Evolutionary conservation across 148 eudicot genomes (phyloP).

Genomic region (Cornus florida): DNA sequence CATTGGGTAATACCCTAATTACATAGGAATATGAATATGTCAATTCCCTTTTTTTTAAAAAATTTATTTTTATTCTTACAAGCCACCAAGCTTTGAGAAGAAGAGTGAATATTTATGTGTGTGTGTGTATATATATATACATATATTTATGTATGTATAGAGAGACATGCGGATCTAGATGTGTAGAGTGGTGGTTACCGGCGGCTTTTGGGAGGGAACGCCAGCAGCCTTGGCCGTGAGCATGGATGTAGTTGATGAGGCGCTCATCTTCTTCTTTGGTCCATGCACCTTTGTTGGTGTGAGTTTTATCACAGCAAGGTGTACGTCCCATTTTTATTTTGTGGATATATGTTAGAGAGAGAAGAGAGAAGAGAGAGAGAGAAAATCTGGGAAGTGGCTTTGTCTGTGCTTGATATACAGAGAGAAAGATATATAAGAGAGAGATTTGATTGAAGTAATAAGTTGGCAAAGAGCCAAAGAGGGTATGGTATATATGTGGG

Average conservation of each 20-base stretch:
- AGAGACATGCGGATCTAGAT: neutral
- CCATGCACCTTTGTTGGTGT: slow-evolving; percentile 93
- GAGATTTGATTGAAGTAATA: no score
- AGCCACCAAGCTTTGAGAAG: no score
- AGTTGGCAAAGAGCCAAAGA: no score
- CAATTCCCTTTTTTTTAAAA: no score
- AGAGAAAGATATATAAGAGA: neutral
- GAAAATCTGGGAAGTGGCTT: neutral
- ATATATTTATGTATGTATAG: neutral
- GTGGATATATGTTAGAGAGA: no score
- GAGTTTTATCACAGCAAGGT: slow-evolving; percentile 88
- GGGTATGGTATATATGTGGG: neutral
- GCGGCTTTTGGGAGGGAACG: slow-evolving; percentile 90
- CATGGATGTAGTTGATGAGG: slow-evolving; percentile 60
- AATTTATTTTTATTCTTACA: no score
- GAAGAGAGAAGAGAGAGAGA: neutral
- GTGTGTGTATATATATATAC: neutral
- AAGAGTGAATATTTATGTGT: no score
- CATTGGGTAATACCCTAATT: no score
- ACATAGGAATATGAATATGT: no score
- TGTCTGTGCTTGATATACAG: neutral
- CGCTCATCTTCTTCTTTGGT: slow-evolving; percentile 84
- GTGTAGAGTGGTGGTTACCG: slow-evolving; percentile 26
- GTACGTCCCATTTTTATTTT: slow-evolving; percentile 57
- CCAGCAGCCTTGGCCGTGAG: slow-evolving; percentile 89